Conservation (phyloP, 768 basidiomycete genomes). For the Psilocybe cyanescens region DNA sequence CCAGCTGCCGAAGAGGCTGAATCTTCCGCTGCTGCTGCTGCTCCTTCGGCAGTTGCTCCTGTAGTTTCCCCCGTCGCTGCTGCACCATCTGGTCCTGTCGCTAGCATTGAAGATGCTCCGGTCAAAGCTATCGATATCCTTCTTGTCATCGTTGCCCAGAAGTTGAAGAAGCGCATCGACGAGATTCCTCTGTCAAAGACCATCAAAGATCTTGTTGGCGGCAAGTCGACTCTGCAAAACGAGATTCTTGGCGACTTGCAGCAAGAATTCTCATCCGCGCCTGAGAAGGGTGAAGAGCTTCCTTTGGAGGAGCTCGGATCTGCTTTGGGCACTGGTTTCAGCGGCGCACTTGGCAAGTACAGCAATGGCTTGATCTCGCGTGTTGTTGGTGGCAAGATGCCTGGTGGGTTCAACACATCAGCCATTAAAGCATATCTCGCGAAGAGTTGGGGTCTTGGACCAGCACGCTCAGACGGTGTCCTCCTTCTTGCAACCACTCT, state of each 20-base stretch:
- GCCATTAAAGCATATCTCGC: conserved; percentile 87
- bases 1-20: conserved; percentile 39
- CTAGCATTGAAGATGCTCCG: conserved; percentile 86
- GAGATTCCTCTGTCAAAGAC: conserved; percentile 92
- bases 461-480: conserved; percentile 87
- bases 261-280: conserved; percentile 91
- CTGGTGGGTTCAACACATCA: conserved; percentile 96
- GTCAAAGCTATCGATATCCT: conserved; percentile 91
- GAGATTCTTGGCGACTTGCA: conserved; percentile 98
- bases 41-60: conserved; percentile 42
- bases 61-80: conserved; percentile 43
- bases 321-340: conserved; percentile 78
- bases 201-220: conserved; percentile 98
- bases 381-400: conserved; percentile 95
- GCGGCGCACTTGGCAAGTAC: conserved; percentile 92
- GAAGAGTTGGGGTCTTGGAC: conserved; percentile 96
- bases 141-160: conserved; percentile 90
- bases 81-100: conserved; percentile 63
- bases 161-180: conserved; percentile 92
- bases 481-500: conserved; percentile 89
- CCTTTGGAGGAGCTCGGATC: conserved; percentile 95
- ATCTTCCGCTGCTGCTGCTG: conserved; percentile 33
- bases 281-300: conserved; percentile 98
- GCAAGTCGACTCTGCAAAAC: conserved; percentile 98
- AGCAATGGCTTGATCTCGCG: conserved; percentile 89